Evolutionary conservation across 1,284 basidiomycete species (phyloP).

Genomic region (Ganoderma leucocontextum): DNA sequence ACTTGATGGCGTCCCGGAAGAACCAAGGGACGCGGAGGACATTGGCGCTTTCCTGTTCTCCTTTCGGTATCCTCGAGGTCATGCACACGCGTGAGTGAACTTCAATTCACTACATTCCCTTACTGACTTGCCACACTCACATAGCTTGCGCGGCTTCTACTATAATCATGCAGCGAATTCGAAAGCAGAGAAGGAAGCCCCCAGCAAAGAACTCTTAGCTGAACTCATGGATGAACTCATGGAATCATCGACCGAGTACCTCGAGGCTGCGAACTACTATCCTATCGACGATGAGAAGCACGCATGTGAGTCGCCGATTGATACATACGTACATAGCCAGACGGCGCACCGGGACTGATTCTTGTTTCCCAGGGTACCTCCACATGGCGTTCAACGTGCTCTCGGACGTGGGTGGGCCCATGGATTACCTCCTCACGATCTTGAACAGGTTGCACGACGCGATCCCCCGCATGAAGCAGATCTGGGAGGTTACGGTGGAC

Average conservation of each 20-base stretch:
- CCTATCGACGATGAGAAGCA: slow-evolving; percentile 47
- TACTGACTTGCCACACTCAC: background rate
- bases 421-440: background rate
- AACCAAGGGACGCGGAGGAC: slow-evolving; percentile 14
- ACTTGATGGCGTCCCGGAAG: slow-evolving; percentile 25
- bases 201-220: background rate
- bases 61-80: slow-evolving; percentile 47
- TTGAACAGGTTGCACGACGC: background rate
- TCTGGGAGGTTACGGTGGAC: background rate
- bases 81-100: slow-evolving; percentile 46
- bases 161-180: slow-evolving; percentile 12
- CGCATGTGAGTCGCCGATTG: background rate
- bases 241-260: slow-evolving; percentile 32
- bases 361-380: background rate
- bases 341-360: background rate
- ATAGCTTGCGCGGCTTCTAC: slow-evolving; percentile 32
- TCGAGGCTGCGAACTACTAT: slow-evolving; percentile 39
- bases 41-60: slow-evolving; percentile 43
- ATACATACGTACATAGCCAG: background rate
- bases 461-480: background rate
- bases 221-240: background rate
- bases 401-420: background rate
- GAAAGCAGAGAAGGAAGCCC: background rate
- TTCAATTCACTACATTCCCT: background rate
- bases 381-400: slow-evolving; percentile 1